Percentiles rank a stretch among this genome's conserved stretches.
These are phyloP conservation scores for Globisporangium yorkense DNA, from an alignment of 352 stramenopile species.

Conservation along the genomic window DNA sequence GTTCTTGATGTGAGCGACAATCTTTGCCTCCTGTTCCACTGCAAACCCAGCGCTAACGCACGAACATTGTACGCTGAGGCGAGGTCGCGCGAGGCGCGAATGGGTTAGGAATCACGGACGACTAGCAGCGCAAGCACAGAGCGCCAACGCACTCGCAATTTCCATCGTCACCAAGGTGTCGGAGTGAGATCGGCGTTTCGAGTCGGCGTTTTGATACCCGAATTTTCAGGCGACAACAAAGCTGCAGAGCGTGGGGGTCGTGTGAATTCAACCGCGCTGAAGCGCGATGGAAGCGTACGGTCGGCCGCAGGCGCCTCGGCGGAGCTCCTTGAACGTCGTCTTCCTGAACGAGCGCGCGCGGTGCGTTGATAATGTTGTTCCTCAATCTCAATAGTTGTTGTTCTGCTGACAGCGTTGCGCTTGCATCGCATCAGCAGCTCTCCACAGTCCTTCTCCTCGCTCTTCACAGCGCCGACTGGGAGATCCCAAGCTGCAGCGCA, in stretches of 20 bases:
- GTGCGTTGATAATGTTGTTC: constrained; percentile 10
- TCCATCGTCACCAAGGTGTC: background rate
- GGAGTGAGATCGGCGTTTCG: background rate
- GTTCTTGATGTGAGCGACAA: background rate
- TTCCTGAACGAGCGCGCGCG: constrained; percentile 38
- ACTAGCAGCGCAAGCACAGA: background rate
- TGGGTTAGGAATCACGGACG: background rate
- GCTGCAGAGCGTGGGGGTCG: no score
- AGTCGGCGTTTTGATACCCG: background rate
- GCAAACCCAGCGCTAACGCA: background rate
- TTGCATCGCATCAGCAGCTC: constrained; percentile 6
- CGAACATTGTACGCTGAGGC: background rate
- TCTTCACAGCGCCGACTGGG: constrained; percentile 15
- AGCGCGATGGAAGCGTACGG: constrained; percentile 38
- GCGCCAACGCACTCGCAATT: constrained; percentile 2
- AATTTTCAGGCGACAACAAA: background rate
- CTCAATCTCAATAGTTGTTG: no score
- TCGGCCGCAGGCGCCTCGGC: constrained; percentile 22
- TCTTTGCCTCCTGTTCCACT: background rate
- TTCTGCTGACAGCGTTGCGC: background rate
- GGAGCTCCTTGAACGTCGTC: constrained; percentile 18
- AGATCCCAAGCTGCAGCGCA: constrained; percentile 5
- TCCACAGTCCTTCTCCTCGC: constrained; percentile 23
- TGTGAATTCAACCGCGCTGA: no score
- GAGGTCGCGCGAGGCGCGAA: background rate